Evolutionary conservation across 2,329 filamentous ascomycete genomes (phyloP), one percentile per base, ranked within the genome.

Genomic region (Acrocalymma vagum): DNA sequence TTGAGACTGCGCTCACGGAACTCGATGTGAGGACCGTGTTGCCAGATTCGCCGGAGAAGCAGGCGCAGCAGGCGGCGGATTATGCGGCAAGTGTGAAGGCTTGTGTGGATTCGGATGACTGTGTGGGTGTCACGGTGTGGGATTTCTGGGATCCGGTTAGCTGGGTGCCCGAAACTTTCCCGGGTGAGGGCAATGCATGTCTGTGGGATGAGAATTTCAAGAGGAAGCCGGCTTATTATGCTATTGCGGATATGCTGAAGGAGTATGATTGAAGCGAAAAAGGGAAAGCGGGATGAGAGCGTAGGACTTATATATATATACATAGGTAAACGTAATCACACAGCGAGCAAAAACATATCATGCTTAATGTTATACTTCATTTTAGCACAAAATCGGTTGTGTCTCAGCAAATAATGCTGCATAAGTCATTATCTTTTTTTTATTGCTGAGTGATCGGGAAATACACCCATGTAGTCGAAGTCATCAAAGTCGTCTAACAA

Each of bases 1-100:
- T 82, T 4, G 82, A 86, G 44, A 78, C 84, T 4, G 80, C 81
- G 5, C 75, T 82, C 59, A 85, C 83, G 1, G 83, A 86, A 69
- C 69, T 85, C 15, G 83, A 86, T 58, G 79, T 85, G 45, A 73
- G 82, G 39, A 58, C 60, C 2, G 60, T 58, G 5, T 61, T 83
- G 9, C 79, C 81, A 0, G 63, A 76, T 3, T 73, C 67, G 3
- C 56, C 62, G 2, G 57, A 69, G 1, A 70, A 70, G 20, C 60
- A 74, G 13, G 59, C 63, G 11, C 70, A 72, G 17, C 81, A 85
- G 65, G 74, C 73, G 1, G 54, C 57, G 13, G 76, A 78, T 33
- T 83, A 80, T 45, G 72, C 60, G 6, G 55, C 59, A 23, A 53
- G 58, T 4, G 64, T 69, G 4, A 53, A 55, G 14, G 67, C 70